These are phyloP conservation scores for Canna indica DNA, from an alignment of 176 grass and related monocot species.

Conservation along the genomic window DNA sequence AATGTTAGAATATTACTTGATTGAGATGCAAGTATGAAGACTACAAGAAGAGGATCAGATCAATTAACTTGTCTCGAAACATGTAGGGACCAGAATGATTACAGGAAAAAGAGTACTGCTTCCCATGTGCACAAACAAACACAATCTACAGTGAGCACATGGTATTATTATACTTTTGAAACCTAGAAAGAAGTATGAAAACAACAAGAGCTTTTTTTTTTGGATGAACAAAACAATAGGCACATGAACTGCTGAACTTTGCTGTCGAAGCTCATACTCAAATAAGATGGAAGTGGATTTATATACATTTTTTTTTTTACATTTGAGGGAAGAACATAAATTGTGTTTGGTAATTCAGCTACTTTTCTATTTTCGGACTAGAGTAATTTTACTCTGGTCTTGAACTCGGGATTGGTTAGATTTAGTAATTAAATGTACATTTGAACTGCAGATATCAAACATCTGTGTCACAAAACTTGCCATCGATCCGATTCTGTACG, in stretches of 20 bases:
- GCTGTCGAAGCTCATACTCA: background rate
- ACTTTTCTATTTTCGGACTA: background rate
- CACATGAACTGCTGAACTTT: background rate
- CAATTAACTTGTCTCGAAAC: background rate
- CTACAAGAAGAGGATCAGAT: background rate
- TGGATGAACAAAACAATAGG: too few relatives aligned
- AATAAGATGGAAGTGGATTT: background rate
- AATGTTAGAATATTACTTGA: background rate
- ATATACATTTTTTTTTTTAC: too few relatives aligned
- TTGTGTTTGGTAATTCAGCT: background rate
- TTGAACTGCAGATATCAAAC: background rate
- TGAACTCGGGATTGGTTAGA: background rate
- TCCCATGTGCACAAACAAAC: constrained; percentile 4
- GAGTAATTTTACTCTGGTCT: background rate
- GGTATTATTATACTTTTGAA: background rate
- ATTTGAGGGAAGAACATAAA: background rate
- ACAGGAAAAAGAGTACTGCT: background rate
- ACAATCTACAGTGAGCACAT: constrained; percentile 7
- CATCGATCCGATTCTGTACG: constrained; percentile 8
- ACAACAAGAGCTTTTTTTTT: too few relatives aligned
- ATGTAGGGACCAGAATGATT: background rate
- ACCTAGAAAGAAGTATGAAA: background rate
- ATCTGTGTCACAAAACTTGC: constrained; percentile 2
- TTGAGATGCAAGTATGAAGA: background rate
- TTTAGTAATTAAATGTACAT: constrained; percentile 1